Evolutionary conservation across 2,329 filamentous ascomycete species (phyloP).

Genomic region (Colletotrichum filicis): DNA sequence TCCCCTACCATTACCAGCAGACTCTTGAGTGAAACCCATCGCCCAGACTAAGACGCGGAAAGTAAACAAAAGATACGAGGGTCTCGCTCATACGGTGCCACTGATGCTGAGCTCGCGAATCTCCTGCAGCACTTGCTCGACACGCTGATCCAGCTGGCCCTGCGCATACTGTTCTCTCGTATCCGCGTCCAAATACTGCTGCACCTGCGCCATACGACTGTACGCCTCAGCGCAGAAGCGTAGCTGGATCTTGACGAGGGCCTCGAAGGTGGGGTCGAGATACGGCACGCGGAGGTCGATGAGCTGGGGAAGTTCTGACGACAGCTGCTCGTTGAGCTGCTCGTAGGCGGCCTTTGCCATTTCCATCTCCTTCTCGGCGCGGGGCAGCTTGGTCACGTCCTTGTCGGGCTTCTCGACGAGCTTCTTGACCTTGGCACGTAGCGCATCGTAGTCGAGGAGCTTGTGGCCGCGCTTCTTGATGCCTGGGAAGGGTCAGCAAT

Average conservation of each 20-base stretch:
- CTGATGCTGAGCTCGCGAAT: slow-evolving; percentile 96
- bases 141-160: slow-evolving; percentile 88
- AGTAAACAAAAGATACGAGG: not conserved
- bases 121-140: slow-evolving; percentile 96
- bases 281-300: slow-evolving; percentile 98
- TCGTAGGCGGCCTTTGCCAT: slow-evolving; percentile 95
- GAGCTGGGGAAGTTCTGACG: slow-evolving; percentile 90
- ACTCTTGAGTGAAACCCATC: not conserved
- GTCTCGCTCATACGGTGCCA: slow-evolving; percentile 65
- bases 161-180: slow-evolving; percentile 96
- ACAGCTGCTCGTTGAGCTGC: slow-evolving; percentile 96
- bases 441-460: slow-evolving; percentile 95
- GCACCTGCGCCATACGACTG: slow-evolving; percentile 97
- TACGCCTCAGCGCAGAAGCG: slow-evolving; percentile 98
- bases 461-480: slow-evolving; percentile 99
- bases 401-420: slow-evolving; percentile 99
- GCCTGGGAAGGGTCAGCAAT: slow-evolving; percentile 53
- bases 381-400: slow-evolving; percentile 94
- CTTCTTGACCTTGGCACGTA: slow-evolving; percentile 96
- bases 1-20: slow-evolving; percentile 13
- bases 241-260: slow-evolving; percentile 97
- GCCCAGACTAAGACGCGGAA: not conserved
- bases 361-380: slow-evolving; percentile 95
- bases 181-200: slow-evolving; percentile 96
- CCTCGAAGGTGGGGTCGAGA: slow-evolving; percentile 95